Evolutionary conservation across 2,329 filamentous ascomycete genomes (phyloP).

Genomic region (Beauveria medogensis): DNA sequence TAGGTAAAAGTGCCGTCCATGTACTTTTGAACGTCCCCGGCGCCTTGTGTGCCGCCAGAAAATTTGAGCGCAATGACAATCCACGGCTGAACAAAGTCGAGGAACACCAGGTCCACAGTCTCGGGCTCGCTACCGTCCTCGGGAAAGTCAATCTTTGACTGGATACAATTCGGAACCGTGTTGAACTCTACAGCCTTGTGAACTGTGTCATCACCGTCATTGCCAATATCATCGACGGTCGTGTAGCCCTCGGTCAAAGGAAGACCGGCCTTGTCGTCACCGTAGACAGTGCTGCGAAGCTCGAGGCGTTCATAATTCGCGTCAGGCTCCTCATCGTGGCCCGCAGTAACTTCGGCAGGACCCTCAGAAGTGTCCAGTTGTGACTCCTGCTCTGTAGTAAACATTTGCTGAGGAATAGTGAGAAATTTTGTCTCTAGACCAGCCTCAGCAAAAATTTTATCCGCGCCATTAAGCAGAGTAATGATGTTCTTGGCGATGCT

Average conservation of each 20-base stretch:
- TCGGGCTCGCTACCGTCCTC: slow-evolving; percentile 46
- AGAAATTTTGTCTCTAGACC: slow-evolving; percentile 37
- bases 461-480: slow-evolving; percentile 47
- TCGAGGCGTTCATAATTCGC: slow-evolving; percentile 18
- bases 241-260: slow-evolving; percentile 67
- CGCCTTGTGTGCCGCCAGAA: slow-evolving; percentile 41
- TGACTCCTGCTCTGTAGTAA: slow-evolving; percentile 12
- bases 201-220: slow-evolving; percentile 83
- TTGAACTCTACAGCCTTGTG: slow-evolving; percentile 71
- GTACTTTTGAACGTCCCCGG: slow-evolving; percentile 42
- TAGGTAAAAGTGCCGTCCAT: slow-evolving; percentile 48
- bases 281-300: slow-evolving; percentile 21
- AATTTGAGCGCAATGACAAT: slow-evolving; percentile 65
- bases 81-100: slow-evolving; percentile 84
- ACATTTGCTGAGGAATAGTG: slow-evolving; percentile 39
- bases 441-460: slow-evolving; percentile 35
- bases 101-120: slow-evolving; percentile 78
- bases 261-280: slow-evolving; percentile 15
- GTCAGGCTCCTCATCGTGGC: slow-evolving; percentile 12
- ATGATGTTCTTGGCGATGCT: slow-evolving; percentile 61
- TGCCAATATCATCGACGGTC: slow-evolving; percentile 74
- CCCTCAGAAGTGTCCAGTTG: not conserved
- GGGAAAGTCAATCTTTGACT: slow-evolving; percentile 58
- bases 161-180: slow-evolving; percentile 74
- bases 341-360: not conserved